Conservation (phyloP, 345 rosid species). For the Camelina neglecta region DNA sequence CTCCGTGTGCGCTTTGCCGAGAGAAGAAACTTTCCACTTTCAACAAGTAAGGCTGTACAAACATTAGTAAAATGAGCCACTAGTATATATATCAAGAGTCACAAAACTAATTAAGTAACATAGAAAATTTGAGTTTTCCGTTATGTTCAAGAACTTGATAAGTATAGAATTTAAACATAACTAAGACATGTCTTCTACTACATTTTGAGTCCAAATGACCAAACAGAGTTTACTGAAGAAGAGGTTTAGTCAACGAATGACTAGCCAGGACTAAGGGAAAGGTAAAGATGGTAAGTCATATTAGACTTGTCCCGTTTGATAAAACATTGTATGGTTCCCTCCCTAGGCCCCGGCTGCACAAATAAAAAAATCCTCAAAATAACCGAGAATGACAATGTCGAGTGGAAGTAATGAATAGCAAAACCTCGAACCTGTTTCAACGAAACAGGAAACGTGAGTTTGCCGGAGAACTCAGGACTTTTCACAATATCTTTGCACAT, state of each 20-base stretch:
- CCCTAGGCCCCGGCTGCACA: conserved; percentile 76
- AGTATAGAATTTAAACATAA: neutral
- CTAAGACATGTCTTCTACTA: neutral
- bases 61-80: neutral
- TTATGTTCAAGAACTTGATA: neutral
- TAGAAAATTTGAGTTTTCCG: neutral
- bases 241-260: neutral
- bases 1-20: conserved; percentile 78
- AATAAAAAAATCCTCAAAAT: neutral
- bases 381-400: neutral
- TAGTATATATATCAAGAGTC: neutral
- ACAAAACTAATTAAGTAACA: neutral
- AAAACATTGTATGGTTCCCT: conserved; percentile 74
- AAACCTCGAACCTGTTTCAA: conserved; percentile 62
- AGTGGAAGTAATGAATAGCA: neutral
- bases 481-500: conserved; percentile 78
- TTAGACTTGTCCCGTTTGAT: conserved; percentile 85
- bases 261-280: conserved; percentile 78
- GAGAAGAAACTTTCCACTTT: conserved; percentile 80
- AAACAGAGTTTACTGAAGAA: neutral
- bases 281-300: conserved; percentile 75
- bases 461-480: conserved; percentile 69
- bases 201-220: neutral
- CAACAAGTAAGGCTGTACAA: conserved; percentile 62
- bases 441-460: conserved; percentile 83